Evolutionary conservation across 768 basidiomycete species (phyloP), one percentile per base, ranked within the genome.

Genomic region (Amanita brunnescens): DNA sequence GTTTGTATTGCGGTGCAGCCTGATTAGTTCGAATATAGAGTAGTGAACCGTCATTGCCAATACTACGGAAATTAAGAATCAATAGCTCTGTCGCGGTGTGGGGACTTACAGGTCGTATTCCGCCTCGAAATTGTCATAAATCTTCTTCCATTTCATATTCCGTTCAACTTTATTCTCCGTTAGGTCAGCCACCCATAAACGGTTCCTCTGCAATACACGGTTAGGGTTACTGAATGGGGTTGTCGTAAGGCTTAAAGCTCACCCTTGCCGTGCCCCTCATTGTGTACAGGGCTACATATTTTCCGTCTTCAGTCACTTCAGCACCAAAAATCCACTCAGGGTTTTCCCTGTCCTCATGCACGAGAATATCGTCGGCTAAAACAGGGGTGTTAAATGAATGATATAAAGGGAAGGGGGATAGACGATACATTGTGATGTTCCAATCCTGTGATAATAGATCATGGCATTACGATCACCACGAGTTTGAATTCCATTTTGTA

Each of bases 371-470:
- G 41, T 83, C 78, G 16, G 80, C 86, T 86, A 52, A 34, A 34
- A 45, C 41, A 23, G 30, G 29, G 37, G 37, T 16, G 32, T 30
- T 33, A 16, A 34, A 34, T 41, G 49, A 50, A 16, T 4, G 12
- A 10, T 12, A 13, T 18, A 14, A n/a, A 32, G 13, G 14, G n/a
- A 16, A 20, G 10, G 34, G 33, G 24, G 13, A 23, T 3, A 30
- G 29, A 6, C 16, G 3, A 52, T 67, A 82, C 84, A 73, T 64
- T 91, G 89, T 7, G 73, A 59, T 7, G 89, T 88, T 42, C 85
- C 83, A 42, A 91, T 57, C 37, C 69, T 72, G 60, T 91, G 90
- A 64, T 88, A 91, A 62, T 79, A 87, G 18, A 92, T 62, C 80
- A 78, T 82, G 0, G 86, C 85, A 57, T 88, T 74, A 56, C 73